Percentiles rank a stretch among this genome's conserved stretches.
These are phyloP conservation scores for Pseudocercospora musae DNA, from an alignment of 2,329 filamentous ascomycete species.

Conservation along the genomic window DNA sequence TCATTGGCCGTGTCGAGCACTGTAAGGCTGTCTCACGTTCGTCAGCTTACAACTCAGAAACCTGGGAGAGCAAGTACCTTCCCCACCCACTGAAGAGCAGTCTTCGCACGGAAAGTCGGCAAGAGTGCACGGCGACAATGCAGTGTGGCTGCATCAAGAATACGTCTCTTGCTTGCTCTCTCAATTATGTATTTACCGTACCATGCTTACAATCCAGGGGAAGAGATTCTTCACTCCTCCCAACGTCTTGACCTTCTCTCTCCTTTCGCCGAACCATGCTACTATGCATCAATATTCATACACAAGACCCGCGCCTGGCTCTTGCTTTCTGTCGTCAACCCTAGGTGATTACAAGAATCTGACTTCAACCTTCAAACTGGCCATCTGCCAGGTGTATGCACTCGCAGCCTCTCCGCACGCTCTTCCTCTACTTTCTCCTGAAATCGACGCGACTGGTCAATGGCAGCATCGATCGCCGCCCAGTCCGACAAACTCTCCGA, in stretches of 20 bases:
- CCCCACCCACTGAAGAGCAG: not conserved
- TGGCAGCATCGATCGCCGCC: not conserved
- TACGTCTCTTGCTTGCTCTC: not conserved
- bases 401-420: not conserved
- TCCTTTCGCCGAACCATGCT: not conserved
- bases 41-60: not conserved
- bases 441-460: not conserved
- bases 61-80: not conserved
- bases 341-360: conserved; percentile 5
- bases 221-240: not conserved
- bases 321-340: conserved; percentile 7
- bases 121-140: not conserved
- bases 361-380: not conserved
- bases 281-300: conserved; percentile 2
- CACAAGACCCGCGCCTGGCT: conserved; percentile 1
- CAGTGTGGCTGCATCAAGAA: not conserved
- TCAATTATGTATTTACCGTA: not conserved
- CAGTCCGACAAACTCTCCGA: not conserved
- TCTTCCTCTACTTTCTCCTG: conserved; percentile 1
- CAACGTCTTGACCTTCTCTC: not conserved
- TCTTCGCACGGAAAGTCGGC: not conserved
- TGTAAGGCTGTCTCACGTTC: not conserved
- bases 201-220: not conserved
- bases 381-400: conserved; percentile 1
- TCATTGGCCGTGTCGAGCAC: not conserved